phyloP scores from a whole-genome alignment of 768 basidiomycete species.

The Termitomyces sp. region DNA sequence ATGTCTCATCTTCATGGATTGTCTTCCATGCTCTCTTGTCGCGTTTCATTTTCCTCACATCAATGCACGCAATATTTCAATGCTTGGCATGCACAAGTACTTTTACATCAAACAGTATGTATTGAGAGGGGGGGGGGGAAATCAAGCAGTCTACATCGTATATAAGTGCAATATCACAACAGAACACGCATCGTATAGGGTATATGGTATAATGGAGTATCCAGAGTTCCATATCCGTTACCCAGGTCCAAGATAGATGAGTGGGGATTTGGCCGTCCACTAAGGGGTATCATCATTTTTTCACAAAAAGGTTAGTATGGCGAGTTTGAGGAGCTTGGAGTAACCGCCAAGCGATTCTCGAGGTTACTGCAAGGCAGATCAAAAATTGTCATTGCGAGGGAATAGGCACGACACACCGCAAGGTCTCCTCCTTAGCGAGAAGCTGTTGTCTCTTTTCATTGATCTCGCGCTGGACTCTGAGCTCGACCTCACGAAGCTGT shows the following conservation, averaged over 20 bases:
- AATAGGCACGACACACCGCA: constrained; percentile 40
- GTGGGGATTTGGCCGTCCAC: not conserved
- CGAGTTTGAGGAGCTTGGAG: constrained; percentile 32
- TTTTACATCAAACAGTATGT: not conserved
- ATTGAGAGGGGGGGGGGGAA: not conserved
- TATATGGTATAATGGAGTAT: constrained; percentile 11
- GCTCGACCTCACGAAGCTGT: constrained; percentile 79
- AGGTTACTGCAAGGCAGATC: constrained; percentile 35
- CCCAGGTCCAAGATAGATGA: constrained; percentile 11
- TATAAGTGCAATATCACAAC: not conserved
- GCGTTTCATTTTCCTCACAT: too few relatives aligned
- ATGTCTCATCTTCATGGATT: not conserved
- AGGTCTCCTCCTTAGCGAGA: constrained; percentile 79
- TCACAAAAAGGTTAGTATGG: constrained; percentile 9
- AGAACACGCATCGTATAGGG: not conserved
- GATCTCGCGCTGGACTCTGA: constrained; percentile 84
- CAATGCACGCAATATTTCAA: not conserved
- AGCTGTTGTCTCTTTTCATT: constrained; percentile 84
- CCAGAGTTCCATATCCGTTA: constrained; percentile 13
- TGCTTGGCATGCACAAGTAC: not conserved
- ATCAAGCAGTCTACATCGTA: constrained; percentile 4
- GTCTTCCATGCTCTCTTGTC: not conserved
- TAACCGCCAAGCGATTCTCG: constrained; percentile 49
- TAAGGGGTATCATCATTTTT: constrained; percentile 5
- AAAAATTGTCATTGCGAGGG: not conserved